These are phyloP conservation scores for Amaranthus palmeri DNA, from an alignment of 148 eudicot genomes.

Conservation along the genomic window DNA sequence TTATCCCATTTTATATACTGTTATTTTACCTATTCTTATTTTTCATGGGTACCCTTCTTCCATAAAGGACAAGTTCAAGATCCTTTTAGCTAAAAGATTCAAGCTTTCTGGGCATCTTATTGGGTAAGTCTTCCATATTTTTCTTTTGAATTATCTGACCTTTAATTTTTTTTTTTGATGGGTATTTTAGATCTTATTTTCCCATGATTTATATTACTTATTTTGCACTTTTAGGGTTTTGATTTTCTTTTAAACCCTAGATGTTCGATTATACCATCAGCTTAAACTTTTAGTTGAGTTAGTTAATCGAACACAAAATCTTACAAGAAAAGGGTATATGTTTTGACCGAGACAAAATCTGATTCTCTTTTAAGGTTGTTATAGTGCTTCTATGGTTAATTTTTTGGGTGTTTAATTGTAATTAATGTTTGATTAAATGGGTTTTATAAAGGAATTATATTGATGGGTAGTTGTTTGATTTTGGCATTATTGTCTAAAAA, in stretches of 20 bases:
- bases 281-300: too few species aligned
- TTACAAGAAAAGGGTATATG: too few species aligned
- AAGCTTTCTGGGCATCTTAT: background rate
- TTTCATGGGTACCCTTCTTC: background rate
- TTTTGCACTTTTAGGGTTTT: background rate
- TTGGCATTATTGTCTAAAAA: constrained; percentile 11
- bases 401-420: background rate
- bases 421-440: constrained; percentile 1
- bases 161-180: constrained; percentile 3
- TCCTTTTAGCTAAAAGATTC: constrained; percentile 4
- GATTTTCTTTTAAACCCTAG: too few species aligned
- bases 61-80: constrained; percentile 11
- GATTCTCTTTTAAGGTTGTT: too few species aligned
- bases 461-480: constrained; percentile 17
- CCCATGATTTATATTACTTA: background rate
- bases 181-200: constrained; percentile 19
- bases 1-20: background rate
- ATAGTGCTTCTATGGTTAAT: background rate
- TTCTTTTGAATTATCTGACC: constrained; percentile 6
- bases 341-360: too few species aligned
- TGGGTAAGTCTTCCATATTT: constrained; percentile 5
- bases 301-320: too few species aligned
- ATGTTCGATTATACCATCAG: too few species aligned
- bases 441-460: background rate
- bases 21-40: background rate